phyloP scores from a whole-genome alignment of 495 filamentous ascomycete species.

The Talaromyces liani region DNA sequence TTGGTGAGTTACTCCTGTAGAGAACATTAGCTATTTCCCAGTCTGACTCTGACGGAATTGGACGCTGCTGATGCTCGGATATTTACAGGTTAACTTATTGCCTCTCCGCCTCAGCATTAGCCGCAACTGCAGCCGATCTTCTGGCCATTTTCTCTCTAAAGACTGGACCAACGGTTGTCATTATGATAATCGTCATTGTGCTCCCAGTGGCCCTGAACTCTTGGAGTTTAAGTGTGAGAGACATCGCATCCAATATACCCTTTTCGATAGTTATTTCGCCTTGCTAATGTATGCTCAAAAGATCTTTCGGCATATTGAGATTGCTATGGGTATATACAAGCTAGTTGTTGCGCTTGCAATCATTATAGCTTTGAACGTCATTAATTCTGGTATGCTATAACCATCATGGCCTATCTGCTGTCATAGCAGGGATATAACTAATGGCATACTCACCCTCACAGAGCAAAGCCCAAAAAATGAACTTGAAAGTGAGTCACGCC shows the following conservation, averaged over 20 bases:
- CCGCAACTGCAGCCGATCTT: background rate
- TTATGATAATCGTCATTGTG: background rate
- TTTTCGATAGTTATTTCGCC: no score
- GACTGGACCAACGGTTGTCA: background rate
- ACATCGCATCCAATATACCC: no score
- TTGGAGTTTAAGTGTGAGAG: background rate
- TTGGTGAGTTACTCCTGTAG: no score
- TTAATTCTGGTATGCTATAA: background rate
- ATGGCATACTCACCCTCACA: no score
- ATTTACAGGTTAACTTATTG: background rate
- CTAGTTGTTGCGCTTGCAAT: background rate
- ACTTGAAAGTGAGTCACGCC: no score
- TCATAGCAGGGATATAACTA: no score
- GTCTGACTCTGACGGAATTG: no score
- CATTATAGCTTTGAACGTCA: background rate
- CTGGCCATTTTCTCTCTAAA: background rate
- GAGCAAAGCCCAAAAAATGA: no score
- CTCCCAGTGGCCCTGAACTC: background rate
- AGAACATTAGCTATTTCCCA: no score
- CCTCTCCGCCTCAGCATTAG: background rate
- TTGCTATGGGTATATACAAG: background rate
- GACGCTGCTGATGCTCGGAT: no score
- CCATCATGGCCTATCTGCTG: no score
- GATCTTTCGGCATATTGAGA: background rate
- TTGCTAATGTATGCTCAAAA: background rate